These are phyloP conservation scores for Nigrospora sphaerica DNA, from an alignment of 2,329 filamentous ascomycete species.

Conservation along the genomic window DNA sequence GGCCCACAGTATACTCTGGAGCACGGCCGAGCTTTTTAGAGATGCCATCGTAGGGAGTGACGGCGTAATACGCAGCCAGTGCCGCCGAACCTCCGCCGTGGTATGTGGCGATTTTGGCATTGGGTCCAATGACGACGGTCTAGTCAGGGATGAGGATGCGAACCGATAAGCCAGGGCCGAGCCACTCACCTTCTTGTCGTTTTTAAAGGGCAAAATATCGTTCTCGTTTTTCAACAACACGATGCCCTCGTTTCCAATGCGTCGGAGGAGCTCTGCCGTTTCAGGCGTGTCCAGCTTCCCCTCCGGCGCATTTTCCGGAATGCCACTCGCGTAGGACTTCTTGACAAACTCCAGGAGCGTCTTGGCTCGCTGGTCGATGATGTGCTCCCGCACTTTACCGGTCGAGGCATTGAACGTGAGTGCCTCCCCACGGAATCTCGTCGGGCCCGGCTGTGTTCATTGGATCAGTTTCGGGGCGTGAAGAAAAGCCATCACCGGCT, in stretches of 20 bases:
- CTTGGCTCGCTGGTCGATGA: slow-evolving; percentile 51
- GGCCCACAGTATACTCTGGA: slow-evolving; percentile 50
- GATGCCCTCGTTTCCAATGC: slow-evolving; percentile 61
- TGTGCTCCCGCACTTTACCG: slow-evolving; percentile 47
- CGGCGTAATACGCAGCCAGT: slow-evolving; percentile 54
- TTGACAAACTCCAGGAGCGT: slow-evolving; percentile 54
- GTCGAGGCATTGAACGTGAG: slow-evolving; percentile 46
- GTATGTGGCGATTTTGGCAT: slow-evolving; percentile 48
- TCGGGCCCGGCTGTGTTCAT: slow-evolving; percentile 34
- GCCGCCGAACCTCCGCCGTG: slow-evolving; percentile 62
- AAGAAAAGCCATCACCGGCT: too few species aligned
- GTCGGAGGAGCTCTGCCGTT: slow-evolving; percentile 56
- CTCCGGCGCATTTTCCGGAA: slow-evolving; percentile 49
- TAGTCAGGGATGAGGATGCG: slow-evolving; percentile 8
- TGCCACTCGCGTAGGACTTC: slow-evolving; percentile 42
- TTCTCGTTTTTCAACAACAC: slow-evolving; percentile 69
- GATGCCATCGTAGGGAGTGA: slow-evolving; percentile 68
- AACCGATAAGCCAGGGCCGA: background rate
- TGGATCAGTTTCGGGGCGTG: background rate
- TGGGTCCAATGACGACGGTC: slow-evolving; percentile 50
- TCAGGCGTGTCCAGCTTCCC: slow-evolving; percentile 50
- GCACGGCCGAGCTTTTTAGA: slow-evolving; percentile 37
- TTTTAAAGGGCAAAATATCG: slow-evolving; percentile 54
- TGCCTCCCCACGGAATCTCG: slow-evolving; percentile 41
- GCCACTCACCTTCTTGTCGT: slow-evolving; percentile 44